Conservation (phyloP, 2,329 filamentous ascomycete species). For the Fusarium begoniae region DNA sequence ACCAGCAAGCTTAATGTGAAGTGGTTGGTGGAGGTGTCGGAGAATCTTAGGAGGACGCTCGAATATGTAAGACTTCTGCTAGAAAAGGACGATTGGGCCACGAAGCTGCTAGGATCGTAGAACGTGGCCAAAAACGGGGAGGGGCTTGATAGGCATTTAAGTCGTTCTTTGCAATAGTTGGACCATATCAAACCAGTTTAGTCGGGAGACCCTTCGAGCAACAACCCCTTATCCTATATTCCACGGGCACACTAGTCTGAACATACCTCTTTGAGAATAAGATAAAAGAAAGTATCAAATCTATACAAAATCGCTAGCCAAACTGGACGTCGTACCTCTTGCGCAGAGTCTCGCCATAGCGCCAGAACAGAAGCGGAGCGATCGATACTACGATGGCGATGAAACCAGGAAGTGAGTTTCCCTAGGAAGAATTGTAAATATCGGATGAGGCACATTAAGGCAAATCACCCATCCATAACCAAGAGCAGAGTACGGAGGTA, state of each 20-base stretch:
- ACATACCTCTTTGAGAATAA: too few species aligned
- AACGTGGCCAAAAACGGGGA: background rate
- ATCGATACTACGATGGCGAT: background rate
- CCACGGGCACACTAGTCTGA: background rate
- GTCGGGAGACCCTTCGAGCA: background rate
- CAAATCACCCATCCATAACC: constrained; percentile 1
- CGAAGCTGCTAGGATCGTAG: background rate
- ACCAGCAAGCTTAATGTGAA: constrained; percentile 9
- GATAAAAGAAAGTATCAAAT: background rate
- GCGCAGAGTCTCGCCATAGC: background rate
- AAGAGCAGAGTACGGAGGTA: constrained; percentile 5
- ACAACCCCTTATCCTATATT: background rate
- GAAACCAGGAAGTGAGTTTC: constrained; percentile 10
- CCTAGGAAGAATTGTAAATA: background rate
- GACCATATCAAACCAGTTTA: background rate
- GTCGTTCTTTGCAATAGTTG: background rate
- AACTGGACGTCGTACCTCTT: constrained; percentile 4
- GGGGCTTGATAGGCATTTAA: background rate
- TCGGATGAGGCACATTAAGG: rapidly evolving
- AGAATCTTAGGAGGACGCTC: background rate
- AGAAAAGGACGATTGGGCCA: background rate
- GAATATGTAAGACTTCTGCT: background rate
- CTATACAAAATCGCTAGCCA: background rate
- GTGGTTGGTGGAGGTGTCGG: background rate
- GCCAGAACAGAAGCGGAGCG: constrained; percentile 8